Base-by-base conservation (phyloP, 257 asterid genomes). In the Solanum sitiens region DNA sequence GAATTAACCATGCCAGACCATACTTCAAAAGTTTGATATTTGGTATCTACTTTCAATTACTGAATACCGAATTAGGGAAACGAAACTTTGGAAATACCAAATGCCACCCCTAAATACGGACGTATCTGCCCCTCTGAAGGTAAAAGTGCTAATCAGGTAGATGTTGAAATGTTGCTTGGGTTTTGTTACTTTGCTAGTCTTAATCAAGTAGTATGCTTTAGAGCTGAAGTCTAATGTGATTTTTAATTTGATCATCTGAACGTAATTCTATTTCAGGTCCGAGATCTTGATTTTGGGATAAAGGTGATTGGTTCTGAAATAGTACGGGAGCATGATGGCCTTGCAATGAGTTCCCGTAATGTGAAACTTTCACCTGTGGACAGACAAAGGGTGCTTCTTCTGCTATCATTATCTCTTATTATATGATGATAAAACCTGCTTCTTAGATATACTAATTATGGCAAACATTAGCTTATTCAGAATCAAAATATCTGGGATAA, bases 301-400 rank as follows among this genome's bases (percentile, higher is more conserved):
- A 89, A 87, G 87, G 92, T 95, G 88, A 89, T 97, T 74, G 99
- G 99, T 30, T 91, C 95, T 15, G 98, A 94, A 73, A 91, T 95
- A 35, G 87, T 93, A 45, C 94, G 99, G n/a, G 98, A 94, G 35
- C 87, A 90, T 4, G 99, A 97, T 89, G 99, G 98, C 86, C 93
- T 97, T 73, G 98, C 99, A n/a, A 94, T 90, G 96, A 97, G 99
- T 89, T 97, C 98, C 37, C 94, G 98, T n/a, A 95, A 97, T 73
- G 98, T 94, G 91, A 94, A 63, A 79, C 96, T 97, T 37, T 93
- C 98, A 53, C 92, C 94, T 7, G 91, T 89, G 45, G 95, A 95
- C 68, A 93, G 99, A 89, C 87, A 91, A 88, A 93, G 94, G 99
- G 99, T 95, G 76, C 61, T 86, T 39, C 68, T 80, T 80, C 68